Base-by-base conservation (phyloP, 176 grass and related monocot genomes). In the Avena atlantica region DNA sequence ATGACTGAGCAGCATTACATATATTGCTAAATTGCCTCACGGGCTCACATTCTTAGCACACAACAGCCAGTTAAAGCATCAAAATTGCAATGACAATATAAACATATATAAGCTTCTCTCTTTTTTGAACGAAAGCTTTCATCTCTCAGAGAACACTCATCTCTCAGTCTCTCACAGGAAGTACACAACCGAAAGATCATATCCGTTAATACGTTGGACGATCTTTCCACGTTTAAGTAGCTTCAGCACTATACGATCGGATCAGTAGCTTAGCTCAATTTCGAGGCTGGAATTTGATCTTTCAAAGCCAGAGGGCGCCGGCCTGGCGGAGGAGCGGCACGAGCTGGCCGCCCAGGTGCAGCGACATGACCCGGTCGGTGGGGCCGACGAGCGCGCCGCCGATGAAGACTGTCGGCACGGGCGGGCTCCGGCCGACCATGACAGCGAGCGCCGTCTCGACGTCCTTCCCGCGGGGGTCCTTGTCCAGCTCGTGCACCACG, bases 301-400 rank as follows among this genome's bases (percentile, higher is more conserved):
- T 52, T 91, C 67, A 91, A 10, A 95, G 90, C 93, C 93, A 95
- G 11, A 95, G 83, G 4, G 93, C 93, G 16, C 93, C 93, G 61
- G 88, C 93, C 12, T 92, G 74, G 17, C 91, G 90, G 7, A 95
- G 86, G 14, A 95, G 79, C 58, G 91, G 93, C 70, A 93, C 83
- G 24, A 95, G 88, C 74, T 91, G 90, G 27, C 91, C 91, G 24
- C 61, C 50, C 27, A 95, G 86, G 81, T 95, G 93, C 42, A 95
- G 67, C 5, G 91, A 19, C 88, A 95, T 95, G 72, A 95, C 83
- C 76, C 89, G 42, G 62, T 95, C 93, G 10, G 88, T 95, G 29
- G 91, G 47, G 12, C 93, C 93, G 14, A 93, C 88, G 67, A 93
- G 89, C 27, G 62, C 69, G 86, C 93, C 93, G 58, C 93, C 91